Conservation (phyloP, 2,329 filamentous ascomycete genomes). For the Botryotinia calthae region DNA sequence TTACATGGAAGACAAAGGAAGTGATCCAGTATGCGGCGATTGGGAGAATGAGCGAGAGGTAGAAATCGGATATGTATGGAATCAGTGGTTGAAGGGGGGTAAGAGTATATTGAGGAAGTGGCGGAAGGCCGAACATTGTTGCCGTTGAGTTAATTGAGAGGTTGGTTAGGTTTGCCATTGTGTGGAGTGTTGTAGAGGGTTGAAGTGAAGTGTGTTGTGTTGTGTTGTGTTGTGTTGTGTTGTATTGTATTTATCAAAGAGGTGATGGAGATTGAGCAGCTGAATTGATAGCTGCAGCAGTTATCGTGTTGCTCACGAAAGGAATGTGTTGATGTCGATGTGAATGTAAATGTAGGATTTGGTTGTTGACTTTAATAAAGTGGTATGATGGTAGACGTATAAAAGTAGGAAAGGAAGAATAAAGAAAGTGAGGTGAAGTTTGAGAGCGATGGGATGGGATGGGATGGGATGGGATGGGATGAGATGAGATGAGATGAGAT, state of each 20-base stretch:
- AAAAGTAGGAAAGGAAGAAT: slow-evolving; percentile 1
- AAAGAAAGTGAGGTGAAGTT: background rate
- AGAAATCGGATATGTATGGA: slow-evolving; percentile 76
- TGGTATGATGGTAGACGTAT: slow-evolving; percentile 14
- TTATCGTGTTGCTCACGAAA: slow-evolving; percentile 40
- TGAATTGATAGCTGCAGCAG: slow-evolving; percentile 30
- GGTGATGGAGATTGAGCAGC: background rate
- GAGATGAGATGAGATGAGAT: background rate
- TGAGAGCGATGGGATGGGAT: background rate
- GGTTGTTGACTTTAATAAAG: background rate
- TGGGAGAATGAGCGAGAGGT: slow-evolving; percentile 72
- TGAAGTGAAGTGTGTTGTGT: no score
- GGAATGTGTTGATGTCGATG: slow-evolving; percentile 26
- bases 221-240: no score
- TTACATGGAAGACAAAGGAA: slow-evolving; percentile 76
- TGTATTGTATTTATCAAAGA: slow-evolving; percentile 3
- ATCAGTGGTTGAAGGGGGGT: slow-evolving; percentile 68
- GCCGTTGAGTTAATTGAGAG: slow-evolving; percentile 32
- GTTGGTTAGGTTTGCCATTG: slow-evolving; percentile 51
- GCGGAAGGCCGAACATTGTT: slow-evolving; percentile 64
- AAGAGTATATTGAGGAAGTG: slow-evolving; percentile 79
- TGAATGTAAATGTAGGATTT: background rate
- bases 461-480: no score
- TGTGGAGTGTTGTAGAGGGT: slow-evolving; percentile 11
- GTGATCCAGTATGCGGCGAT: slow-evolving; percentile 85